Evolutionary conservation across 805 yeast species (phyloP).

Genomic region (Metschnikowia hibisci): DNA sequence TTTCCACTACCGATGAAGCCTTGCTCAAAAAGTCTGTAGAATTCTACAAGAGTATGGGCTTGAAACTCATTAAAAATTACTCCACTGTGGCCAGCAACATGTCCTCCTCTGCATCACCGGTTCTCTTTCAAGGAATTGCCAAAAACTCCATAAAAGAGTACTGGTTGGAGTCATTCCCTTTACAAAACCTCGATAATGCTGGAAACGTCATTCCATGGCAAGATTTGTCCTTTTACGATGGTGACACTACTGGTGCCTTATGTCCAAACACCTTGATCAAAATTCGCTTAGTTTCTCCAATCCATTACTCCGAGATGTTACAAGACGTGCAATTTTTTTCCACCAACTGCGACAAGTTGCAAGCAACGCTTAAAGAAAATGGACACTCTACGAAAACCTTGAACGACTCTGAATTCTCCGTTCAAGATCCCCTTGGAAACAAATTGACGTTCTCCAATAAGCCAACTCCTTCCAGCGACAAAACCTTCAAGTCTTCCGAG

Average conservation of each 20-base stretch:
- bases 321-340: conserved; percentile 31
- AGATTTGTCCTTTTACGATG: conserved; percentile 35
- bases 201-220: conserved; percentile 41
- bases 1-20: conserved; percentile 50
- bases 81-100: conserved; percentile 46
- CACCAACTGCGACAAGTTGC: conserved; percentile 24
- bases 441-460: conserved; percentile 24
- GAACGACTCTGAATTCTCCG: conserved; percentile 9
- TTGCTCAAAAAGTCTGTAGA: conserved; percentile 44
- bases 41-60: conserved; percentile 63
- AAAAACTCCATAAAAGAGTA: conserved; percentile 63
- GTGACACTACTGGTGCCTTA: conserved; percentile 31
- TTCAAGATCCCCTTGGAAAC: conserved; percentile 37
- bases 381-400: conserved; percentile 7
- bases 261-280: conserved; percentile 31
- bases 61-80: conserved; percentile 55
- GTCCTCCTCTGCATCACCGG: conserved; percentile 18
- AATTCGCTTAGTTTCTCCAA: conserved; percentile 28
- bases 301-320: conserved; percentile 6
- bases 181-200: conserved; percentile 31
- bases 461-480: conserved; percentile 21
- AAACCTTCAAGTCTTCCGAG: conserved; percentile 21
- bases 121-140: conserved; percentile 49
- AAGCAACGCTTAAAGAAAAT: conserved; percentile 15
- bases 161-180: conserved; percentile 71